Evolutionary conservation across 2,329 filamentous ascomycete species (phyloP), one percentile per base, ranked within the genome.

Genomic region (Sarocladium strictum): DNA sequence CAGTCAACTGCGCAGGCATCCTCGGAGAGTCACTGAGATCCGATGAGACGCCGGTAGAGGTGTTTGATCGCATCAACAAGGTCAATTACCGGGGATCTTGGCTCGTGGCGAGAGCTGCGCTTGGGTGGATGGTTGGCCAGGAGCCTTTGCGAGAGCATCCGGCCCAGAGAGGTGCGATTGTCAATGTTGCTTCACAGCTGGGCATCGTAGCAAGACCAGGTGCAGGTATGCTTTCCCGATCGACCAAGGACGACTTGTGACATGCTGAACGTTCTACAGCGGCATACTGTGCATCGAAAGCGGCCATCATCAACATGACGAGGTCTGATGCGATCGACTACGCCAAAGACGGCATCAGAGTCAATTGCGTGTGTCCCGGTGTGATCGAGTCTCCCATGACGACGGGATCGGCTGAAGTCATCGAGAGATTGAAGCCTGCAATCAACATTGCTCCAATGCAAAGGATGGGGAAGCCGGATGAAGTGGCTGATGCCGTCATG

Each of bases 231-330:
- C 27, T 3, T n/a, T n/a, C n/a, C n/a, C n/a, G n/a, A n/a, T n/a
- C n/a, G n/a, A n/a, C n/a, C n/a, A n/a, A n/a, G n/a, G n/a, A n/a
- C n/a, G n/a, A n/a, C n/a, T n/a, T n/a, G n/a, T n/a, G n/a, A n/a
- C n/a, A n/a, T 19, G 54, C 23, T 45, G 32, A 17, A 7, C 15
- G 17, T 9, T 38, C 43, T n/a, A 29, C 14, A 79, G 78, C 78
- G 10, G 72, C 78, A 1, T 84, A 83, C 57, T 82, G 77, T 54
- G 77, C 75, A 0, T 81, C 78, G 3, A 85, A 84, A 58, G 75
- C 79, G 14, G 81, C 80, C 0, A 73, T 84, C 2, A 76, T 84
- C 51, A 78, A 76, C 21, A 74, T 84, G 74, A 84, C 81, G 0
- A 69, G 75, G 5, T 70, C 76, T 0, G 80, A 81, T 58, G 79